A percentile compares a stretch with the other conserved stretches of the same genome.
phyloP scores from a whole-genome alignment of 371 early-diverging fungal species.

The Mucor indicus region DNA sequence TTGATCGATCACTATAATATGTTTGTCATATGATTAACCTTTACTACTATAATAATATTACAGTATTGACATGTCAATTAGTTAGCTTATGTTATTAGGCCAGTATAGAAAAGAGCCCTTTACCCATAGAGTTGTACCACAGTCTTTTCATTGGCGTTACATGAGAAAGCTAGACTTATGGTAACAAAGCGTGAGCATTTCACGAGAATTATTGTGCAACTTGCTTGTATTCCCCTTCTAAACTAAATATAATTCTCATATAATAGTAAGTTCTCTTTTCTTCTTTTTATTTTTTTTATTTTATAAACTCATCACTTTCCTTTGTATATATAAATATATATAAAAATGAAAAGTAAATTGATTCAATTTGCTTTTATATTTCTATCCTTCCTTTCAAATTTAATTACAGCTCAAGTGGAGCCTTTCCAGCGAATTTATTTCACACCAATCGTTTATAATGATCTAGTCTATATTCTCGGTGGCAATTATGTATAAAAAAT shows the following conservation, averaged over 20 bases:
- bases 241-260: neutral
- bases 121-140: too few relatives aligned
- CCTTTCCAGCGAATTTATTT: slow-evolving; percentile 11
- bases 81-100: too few relatives aligned
- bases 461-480: slow-evolving; percentile 20
- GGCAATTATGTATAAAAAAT: slow-evolving; percentile 21
- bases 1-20: too few relatives aligned
- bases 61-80: too few relatives aligned
- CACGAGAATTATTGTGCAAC: slow-evolving; percentile 17
- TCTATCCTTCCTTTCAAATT: slow-evolving; percentile 1
- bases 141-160: too few relatives aligned
- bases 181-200: slow-evolving; percentile 28
- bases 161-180: too few relatives aligned
- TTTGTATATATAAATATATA: slow-evolving; percentile 7
- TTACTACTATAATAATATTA: too few relatives aligned
- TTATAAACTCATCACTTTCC: neutral
- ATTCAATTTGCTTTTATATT: slow-evolving; percentile 7
- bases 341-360: slow-evolving; percentile 6
- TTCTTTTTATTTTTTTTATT: slow-evolving; percentile 4
- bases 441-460: slow-evolving; percentile 7
- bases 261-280: neutral
- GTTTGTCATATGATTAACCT: too few relatives aligned
- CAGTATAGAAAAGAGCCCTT: too few relatives aligned
- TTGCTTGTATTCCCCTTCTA: slow-evolving; percentile 10
- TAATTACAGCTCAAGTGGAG: slow-evolving; percentile 2